Base-by-base conservation (phyloP, 768 basidiomycete species). In the Auricularia auricula-judae region DNA sequence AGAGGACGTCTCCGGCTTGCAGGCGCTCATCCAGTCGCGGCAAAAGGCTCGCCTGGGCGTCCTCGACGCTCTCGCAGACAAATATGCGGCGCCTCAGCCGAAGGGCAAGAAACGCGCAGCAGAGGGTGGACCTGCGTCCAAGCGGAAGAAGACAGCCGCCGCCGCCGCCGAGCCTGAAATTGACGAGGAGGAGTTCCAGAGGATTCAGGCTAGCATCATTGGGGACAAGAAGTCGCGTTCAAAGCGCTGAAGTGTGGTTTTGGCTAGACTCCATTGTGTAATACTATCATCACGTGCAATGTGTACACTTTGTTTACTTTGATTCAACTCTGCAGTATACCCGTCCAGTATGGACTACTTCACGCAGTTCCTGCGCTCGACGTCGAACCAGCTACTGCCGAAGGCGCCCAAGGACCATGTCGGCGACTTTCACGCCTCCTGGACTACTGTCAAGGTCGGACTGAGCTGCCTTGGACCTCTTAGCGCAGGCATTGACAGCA, bases 21-120 rank as follows among this genome's bases (percentile, higher is more conserved):
- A 90, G 68, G 91, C 91, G 1, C 78, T 97, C 64, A 95, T 96
- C 64, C 74, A 88, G 65, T 88, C 87, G 78, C 84, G 85, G 72
- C 85, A 85, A 70, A 84, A 85, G 73, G 69, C 69, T 5, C 84
- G 84, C 65, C 81, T 82, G 75, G 82, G 86, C 66, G 77, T 81
- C 59, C 91, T 93, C 74, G 82, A 94, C 68, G 76, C 76, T 65
- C 79, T 93, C 42, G 88, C 88, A 12, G 81, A 82, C 0, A 93
- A 92, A 70, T 93, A 93, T 70, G 78, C 62, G 3, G 66, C 81
- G 78, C 85, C 78, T 68, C 78, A 79, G 44, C 86, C 82, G 77
- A 85, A 85, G 69, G 79, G 84, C 36, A 78, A 70, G 70, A 72
- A 71, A 62, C 70, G 71, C 36, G 76, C 74, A 11, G 72, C 73